Base-by-base conservation (phyloP, 176 grass and related monocot species). In the Phragmites australis region DNA sequence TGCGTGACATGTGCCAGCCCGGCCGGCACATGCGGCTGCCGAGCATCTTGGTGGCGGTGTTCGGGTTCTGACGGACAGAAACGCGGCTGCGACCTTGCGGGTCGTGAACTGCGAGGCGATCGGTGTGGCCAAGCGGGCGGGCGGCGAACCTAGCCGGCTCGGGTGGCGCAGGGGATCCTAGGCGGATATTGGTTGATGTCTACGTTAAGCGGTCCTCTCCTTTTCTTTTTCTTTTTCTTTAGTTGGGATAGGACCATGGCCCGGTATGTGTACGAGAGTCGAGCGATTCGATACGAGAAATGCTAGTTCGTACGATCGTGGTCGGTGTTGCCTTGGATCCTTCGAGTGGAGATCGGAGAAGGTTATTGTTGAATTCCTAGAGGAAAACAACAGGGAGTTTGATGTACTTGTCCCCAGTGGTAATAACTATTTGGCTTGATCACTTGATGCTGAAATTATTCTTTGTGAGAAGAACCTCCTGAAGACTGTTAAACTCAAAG, bases 1-100 rank as follows among this genome's bases (percentile, higher is more conserved):
- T n/a, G n/a, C n/a, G n/a, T n/a, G n/a, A n/a, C 74, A 61, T 31
- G 74, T 77, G 54, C 54, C 54, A 12, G 11, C 53, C 72, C 71
- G 53, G 46, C 31, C 54, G 74, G 32, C 75, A 85, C 75, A 72
- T 79, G 75, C 49, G 39, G 23, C 14, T 15, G 31, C 71, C 19
- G 45, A 10, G 68, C 58, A 49, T 75, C 69, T 21, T 13, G 75
- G 39, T 26, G 61, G 68, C 17, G 74, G 82, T 9, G n/a, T 16
- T 27, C 50, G 31, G 19, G 50, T 41, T 42, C 54, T 13, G 45
- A 37, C 30, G 48, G 70, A 0, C 48, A 37, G 48, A 6, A 29
- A 16, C 71, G 81, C 42, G 72, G 40, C 11, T 34, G 67, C 13
- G 6, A 27, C 14, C 8, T 6, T 8, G 25, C 58, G 77, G 50